Percentiles rank a stretch among this genome's conserved stretches.
These are phyloP conservation scores for Glycine latifolia DNA, from an alignment of 306 rosid genomes.

Conservation along the genomic window DNA sequence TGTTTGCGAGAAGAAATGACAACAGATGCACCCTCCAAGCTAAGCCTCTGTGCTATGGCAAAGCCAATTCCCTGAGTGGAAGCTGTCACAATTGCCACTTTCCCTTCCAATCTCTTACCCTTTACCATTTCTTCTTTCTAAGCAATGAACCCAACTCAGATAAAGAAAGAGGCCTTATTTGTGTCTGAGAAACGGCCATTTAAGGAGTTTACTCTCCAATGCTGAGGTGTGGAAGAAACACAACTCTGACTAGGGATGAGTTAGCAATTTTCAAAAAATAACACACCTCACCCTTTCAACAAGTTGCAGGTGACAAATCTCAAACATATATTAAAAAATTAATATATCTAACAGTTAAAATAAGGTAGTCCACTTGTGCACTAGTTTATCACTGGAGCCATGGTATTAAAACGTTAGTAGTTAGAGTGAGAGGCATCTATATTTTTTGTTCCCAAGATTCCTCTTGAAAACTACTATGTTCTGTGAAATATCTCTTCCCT, in stretches of 20 bases:
- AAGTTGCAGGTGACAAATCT: background rate
- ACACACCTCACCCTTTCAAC: background rate
- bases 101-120: constrained; percentile 69
- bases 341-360: background rate
- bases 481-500: background rate
- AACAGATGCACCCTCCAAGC: no score
- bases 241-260: background rate
- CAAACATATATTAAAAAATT: background rate
- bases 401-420: background rate
- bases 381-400: background rate
- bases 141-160: background rate
- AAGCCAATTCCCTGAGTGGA: constrained; percentile 91
- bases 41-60: constrained; percentile 92
- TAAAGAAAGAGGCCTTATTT: background rate
- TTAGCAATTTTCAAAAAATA: background rate
- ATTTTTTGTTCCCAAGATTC: constrained; percentile 43
- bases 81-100: constrained; percentile 82
- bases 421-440: constrained; percentile 36
- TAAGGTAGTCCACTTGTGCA: background rate
- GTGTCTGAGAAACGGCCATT: background rate
- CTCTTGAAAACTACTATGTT: background rate
- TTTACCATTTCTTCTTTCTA: constrained; percentile 53
- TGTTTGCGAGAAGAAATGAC: no score
- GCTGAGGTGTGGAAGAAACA: no score
- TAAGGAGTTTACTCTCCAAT: background rate